phyloP scores from a whole-genome alignment of 2,329 filamentous ascomycete genomes.

The Saccharata proteae region DNA sequence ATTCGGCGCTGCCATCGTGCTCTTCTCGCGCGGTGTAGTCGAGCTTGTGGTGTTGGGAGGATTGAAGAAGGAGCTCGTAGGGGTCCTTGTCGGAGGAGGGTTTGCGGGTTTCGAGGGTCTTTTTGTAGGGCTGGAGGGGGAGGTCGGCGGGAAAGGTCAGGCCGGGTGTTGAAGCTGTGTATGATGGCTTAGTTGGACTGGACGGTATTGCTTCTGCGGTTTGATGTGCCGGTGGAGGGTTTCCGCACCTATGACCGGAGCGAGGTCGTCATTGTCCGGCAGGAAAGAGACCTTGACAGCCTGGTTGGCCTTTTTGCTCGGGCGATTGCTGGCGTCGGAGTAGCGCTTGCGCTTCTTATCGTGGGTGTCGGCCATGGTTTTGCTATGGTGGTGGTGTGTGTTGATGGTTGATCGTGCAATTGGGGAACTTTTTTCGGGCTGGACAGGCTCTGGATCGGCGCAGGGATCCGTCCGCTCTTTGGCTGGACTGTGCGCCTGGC shows the following conservation, averaged over 20 bases:
- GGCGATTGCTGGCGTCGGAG: conserved; percentile 17
- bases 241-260: conserved; percentile 36
- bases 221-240: not conserved
- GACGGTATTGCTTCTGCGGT: too few relatives aligned
- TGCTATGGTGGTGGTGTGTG: too few relatives aligned
- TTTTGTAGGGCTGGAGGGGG: conserved; percentile 39
- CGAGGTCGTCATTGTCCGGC: conserved; percentile 34
- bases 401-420: too few relatives aligned
- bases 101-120: conserved; percentile 19
- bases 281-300: conserved; percentile 33
- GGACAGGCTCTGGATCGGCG: too few relatives aligned
- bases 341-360: conserved; percentile 28
- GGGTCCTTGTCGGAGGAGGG: conserved; percentile 22
- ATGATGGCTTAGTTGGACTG: conserved; percentile 5
- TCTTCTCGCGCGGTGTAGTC: conserved; percentile 46
- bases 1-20: conserved; percentile 33
- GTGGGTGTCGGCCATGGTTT: conserved; percentile 15
- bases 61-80: conserved; percentile 46
- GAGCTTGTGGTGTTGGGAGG: conserved; percentile 46
- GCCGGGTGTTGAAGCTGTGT: conserved; percentile 31
- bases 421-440: too few relatives aligned
- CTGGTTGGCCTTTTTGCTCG: conserved; percentile 34
- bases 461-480: too few relatives aligned
- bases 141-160: conserved; percentile 27
- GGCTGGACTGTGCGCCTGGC: too few relatives aligned